phyloP scores from a whole-genome alignment of 2,329 filamentous ascomycete genomes.

The Teratosphaeria destructans region DNA sequence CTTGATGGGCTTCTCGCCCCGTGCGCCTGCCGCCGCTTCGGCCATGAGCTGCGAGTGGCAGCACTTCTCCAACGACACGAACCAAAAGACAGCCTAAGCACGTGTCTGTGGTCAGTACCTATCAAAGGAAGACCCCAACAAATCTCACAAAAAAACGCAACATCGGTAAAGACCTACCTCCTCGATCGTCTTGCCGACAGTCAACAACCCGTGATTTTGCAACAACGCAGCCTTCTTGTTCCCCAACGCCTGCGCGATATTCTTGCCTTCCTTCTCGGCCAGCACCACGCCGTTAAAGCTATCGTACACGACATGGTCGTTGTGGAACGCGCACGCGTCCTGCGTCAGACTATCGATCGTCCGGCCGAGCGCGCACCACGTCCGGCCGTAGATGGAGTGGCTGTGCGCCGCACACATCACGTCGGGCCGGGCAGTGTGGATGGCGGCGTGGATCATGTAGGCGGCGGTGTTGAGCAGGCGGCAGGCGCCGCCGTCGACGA shows the following conservation, averaged over 20 bases:
- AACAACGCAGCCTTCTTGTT: conserved; percentile 33
- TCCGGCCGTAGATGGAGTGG: conserved; percentile 35
- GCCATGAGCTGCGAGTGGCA: conserved; percentile 38
- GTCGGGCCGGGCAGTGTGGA: conserved; percentile 34
- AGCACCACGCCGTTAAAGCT: conserved; percentile 39
- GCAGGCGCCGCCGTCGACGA: conserved; percentile 31
- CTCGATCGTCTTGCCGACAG: conserved; percentile 31
- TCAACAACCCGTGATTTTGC: conserved; percentile 38
- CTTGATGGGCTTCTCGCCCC: conserved; percentile 54
- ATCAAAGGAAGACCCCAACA: no score
- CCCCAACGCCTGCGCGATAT: conserved; percentile 32
- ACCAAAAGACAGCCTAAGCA: conserved; percentile 29
- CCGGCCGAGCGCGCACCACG: conserved; percentile 33
- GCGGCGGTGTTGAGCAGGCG: conserved; percentile 35
- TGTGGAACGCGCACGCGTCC: conserved; percentile 33
- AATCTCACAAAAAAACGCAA: no score
- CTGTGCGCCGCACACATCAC: conserved; percentile 36
- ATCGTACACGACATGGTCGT: conserved; percentile 31
- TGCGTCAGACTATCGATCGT: conserved; percentile 37
- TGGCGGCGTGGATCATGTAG: conserved; percentile 37
- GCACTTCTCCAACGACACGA: conserved; percentile 31
- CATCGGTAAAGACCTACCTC: conserved; percentile 15
- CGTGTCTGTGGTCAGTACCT: not conserved
- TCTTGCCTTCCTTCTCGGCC: conserved; percentile 33
- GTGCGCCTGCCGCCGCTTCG: conserved; percentile 50